Evolutionary conservation across 148 eudicot species (phyloP), one percentile per base, ranked within the genome.

Genomic region (Bassia scoparia): DNA sequence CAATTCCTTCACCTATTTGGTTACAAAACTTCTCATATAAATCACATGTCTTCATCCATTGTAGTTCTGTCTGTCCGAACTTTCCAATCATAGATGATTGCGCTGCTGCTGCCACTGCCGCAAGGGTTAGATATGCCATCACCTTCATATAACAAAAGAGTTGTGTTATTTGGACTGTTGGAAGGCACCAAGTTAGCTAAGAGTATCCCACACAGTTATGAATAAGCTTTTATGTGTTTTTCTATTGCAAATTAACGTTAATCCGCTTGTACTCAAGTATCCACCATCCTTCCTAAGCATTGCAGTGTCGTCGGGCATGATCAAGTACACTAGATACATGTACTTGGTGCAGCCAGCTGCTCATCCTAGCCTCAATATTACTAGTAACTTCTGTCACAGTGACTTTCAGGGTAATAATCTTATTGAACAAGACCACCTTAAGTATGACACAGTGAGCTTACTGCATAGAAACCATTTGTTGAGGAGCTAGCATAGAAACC

Each of bases 41-140:
- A 37, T 79, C 76, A 65, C 99, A 95, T 3, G 82, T 74, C 85
- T 88, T 84, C 89, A 91, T 89, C 99, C 99, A 95, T 59, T 91
- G 93, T 14, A 95, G 83, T 81, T 90, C 93, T 31, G 85, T 35
- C 69, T 91, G 87, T 37, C 99, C 99, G 6, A 83, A 62, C 79
- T 89, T 88, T 1, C 87, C 87, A 21, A 88, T 78, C 53, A 86
- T 74, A 9, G 90, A 77, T 13, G 97, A 87, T 43, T 95, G 89
- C 2, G 83, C 80, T 15, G 96, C 83, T 20, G 92, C 96, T 27
- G 96, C 89, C 58, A 87, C 80, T 0, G 99, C 97, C 4, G 92
- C 81, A 61, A 89, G 46, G 16, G 80, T 83, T 81, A 89, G 61
- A 84, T 95, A 95, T 7, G 97, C 86, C 90, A 91, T 85, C 68